Evolutionary conservation across 306 rosid genomes (phyloP).

Genomic region (Oxytropis ochrocephala): DNA sequence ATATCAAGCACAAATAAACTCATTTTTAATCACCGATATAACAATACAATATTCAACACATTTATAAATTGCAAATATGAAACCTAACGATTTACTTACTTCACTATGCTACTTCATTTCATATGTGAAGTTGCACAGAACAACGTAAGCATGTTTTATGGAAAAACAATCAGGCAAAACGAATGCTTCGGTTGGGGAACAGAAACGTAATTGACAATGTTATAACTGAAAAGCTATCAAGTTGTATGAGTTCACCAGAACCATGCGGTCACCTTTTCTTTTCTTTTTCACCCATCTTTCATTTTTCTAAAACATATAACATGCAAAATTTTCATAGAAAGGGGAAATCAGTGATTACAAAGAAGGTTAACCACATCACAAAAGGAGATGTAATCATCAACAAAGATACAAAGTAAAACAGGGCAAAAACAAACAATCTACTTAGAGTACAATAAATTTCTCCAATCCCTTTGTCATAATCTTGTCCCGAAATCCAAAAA

Average conservation of each 20-base stretch:
- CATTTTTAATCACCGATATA: conserved; percentile 1
- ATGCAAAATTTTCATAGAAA: neutral
- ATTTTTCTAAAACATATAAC: neutral
- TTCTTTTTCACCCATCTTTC: neutral
- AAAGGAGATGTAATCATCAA: neutral
- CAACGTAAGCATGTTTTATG: neutral
- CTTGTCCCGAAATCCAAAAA: neutral
- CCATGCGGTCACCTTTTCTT: neutral
- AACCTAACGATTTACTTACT: neutral
- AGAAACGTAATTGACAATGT: neutral
- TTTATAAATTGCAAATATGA: conserved; percentile 4
- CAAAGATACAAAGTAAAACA: neutral
- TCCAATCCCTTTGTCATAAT: neutral
- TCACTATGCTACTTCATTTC: conserved; percentile 16
- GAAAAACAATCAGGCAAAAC: conserved; percentile 16
- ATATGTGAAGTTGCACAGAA: conserved; percentile 10
- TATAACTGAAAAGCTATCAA: conserved; percentile 1
- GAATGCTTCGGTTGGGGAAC: neutral
- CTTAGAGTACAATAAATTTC: neutral
- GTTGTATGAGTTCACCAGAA: neutral
- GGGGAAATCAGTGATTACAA: neutral
- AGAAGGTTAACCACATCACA: neutral
- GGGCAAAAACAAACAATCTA: conserved; percentile 6
- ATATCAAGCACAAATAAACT: conserved; percentile 7
- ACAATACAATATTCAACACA: neutral